Base-by-base conservation (phyloP, 1,139 yeast genomes). In the Hansenula sp. region DNA sequence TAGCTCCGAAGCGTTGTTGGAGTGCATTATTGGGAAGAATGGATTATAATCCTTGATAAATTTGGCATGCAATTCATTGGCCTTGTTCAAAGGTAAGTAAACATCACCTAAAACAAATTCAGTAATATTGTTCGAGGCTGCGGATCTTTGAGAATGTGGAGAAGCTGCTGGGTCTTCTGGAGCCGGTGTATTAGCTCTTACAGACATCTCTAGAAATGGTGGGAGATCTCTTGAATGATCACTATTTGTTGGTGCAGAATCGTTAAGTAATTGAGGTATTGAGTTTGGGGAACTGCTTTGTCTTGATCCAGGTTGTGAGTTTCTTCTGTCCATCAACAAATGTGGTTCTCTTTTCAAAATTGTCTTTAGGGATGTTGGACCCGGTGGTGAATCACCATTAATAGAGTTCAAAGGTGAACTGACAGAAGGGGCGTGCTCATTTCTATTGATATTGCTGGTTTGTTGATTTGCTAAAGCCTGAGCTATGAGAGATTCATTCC, bases 91-190 rank as follows among this genome's bases (percentile, higher is more conserved):
- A 1, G 91, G 72, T 18, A 90, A 70, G 35, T 71, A 73, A 11
- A 89, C 91, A 48, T 84, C 84, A 0, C 96, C 96, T 25, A 90
- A 67, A 1, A 77, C 75, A 55, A 85, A 88, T 52, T 84, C 90
- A 2, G 77, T 66, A n/a, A 66, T 66, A 35, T 60, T 62, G 38
- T 60, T 58, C 13, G 69, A 65, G 1, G 63, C 62, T 4, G 55
- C 65, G 12, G 66, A 53, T 27, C 55, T 49, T 38, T 51, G 54
- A 0, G 59, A 54, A 30, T 48, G 52, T 10, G 57, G 59, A 1
- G 58, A 52, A 40, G 47, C 40, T 5, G 48, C 42, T 9, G 40
- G 47, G 19, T 52, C 46, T 5, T 55, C 55, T n/a, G 50, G 38
- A 5, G 43, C 46, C 2, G 64, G 58, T 1, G 61, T 57, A 35